phyloP scores from a whole-genome alignment of 768 basidiomycete species.

The Postia placenta region DNA sequence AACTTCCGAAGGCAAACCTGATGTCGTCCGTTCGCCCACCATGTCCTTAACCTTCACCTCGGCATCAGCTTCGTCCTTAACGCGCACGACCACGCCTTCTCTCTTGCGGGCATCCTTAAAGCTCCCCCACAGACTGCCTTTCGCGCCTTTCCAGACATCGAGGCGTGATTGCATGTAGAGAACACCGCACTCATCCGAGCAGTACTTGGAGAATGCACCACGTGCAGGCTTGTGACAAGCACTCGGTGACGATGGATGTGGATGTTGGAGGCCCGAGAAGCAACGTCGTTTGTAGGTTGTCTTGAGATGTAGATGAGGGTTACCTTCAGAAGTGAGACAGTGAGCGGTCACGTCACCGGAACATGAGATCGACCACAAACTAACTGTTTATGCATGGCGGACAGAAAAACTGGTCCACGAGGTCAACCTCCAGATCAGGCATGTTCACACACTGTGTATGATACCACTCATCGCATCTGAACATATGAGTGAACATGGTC shows the following conservation, averaged over 20 bases:
- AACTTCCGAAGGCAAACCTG: conserved; percentile 9
- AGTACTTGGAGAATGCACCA: conserved; percentile 84
- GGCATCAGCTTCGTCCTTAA: conserved; percentile 1
- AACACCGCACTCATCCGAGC: conserved; percentile 83
- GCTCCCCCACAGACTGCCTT: conserved; percentile 63
- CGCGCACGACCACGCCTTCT: conserved; percentile 62
- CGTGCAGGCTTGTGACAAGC: conserved; percentile 80
- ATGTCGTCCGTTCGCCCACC: conserved; percentile 6
- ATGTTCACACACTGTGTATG: conserved; percentile 82
- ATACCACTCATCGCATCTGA: conserved; percentile 92
- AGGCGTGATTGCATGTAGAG: conserved; percentile 65
- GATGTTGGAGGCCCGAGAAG: conserved; percentile 59
- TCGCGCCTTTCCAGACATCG: conserved; percentile 59
- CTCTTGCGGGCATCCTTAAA: conserved; percentile 65
- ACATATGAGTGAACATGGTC: background rate
- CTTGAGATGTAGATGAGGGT: conserved; percentile 50
- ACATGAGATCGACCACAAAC: conserved; percentile 24
- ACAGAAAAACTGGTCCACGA: conserved; percentile 91
- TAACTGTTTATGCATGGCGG: conserved; percentile 71
- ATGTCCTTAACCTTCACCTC: conserved; percentile 5
- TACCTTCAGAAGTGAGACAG: conserved; percentile 28
- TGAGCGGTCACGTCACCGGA: background rate
- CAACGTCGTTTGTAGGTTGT: conserved; percentile 83
- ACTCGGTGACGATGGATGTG: conserved; percentile 52
- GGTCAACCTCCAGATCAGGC: conserved; percentile 74